Evolutionary conservation across 768 basidiomycete genomes (phyloP).

Genomic region (Plicaturopsis crispa): DNA sequence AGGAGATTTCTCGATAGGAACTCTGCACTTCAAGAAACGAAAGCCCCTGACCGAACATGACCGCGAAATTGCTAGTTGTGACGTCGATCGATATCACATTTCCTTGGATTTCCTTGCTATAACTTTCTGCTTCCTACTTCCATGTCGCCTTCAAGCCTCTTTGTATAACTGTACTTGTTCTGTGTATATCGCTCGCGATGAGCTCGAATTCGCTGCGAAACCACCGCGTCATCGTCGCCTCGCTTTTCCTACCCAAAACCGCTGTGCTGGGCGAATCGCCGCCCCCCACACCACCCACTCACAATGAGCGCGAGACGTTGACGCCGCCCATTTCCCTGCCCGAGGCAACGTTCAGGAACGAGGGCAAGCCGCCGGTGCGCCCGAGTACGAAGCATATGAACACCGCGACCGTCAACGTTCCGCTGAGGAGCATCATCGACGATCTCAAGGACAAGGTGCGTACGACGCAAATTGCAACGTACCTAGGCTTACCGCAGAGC

Average conservation of each 20-base stretch:
- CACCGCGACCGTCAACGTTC: conserved; percentile 22
- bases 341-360: conserved; percentile 5
- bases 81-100: no score
- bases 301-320: conserved; percentile 9
- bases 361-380: conserved; percentile 1
- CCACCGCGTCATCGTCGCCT: conserved; percentile 72
- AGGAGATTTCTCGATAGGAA: no score
- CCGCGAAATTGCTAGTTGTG: no score
- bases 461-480: not conserved
- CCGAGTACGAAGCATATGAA: conserved; percentile 5
- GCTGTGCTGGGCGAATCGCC: conserved; percentile 53
- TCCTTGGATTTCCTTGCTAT: no score
- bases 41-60: no score
- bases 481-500: not conserved
- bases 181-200: no score
- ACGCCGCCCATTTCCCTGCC: conserved; percentile 13
- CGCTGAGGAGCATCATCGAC: conserved; percentile 69
- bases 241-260: conserved; percentile 78
- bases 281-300: conserved; percentile 40
- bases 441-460: conserved; percentile 64
- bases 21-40: no score
- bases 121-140: no score
- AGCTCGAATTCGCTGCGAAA: conserved; percentile 66
- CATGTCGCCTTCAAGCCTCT: no score
- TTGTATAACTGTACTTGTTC: no score